Evolutionary conservation across 2,329 filamentous ascomycete genomes (phyloP), one percentile per base, ranked within the genome.

Genomic region (Aspergillus brunneoviolaceus): DNA sequence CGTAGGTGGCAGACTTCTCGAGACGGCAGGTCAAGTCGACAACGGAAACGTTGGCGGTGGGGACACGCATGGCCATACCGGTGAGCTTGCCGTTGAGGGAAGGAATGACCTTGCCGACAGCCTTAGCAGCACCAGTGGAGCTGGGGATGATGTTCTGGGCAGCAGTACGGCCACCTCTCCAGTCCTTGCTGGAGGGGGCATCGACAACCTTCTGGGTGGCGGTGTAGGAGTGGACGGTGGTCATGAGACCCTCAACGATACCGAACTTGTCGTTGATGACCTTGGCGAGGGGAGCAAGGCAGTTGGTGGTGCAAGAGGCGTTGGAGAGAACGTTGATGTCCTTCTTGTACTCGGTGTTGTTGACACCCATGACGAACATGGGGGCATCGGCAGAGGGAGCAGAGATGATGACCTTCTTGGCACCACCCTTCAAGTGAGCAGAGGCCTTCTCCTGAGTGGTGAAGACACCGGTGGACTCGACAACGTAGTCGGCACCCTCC

Each of bases 291-390:
- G 95, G 95, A 81, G 95, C 95, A 82, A 99, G 84, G 89, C 95
- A 98, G 91, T 99, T 99, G 87, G 95, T 98, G 81, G 95, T 99
- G 92, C 95, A 98, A 73, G 95, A 98, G 74, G 95, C 95, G 86
- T 99, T 99, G 84, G 95, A 98, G 84, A 98, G 91, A 80, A 99
- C 89, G 74, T 92, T 84, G 80, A 95, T 87, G 79, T 90, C 90
- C 79, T 89, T 88, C 81, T 91, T 94, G 89, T 98, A 98, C 74
- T 82, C 85, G 80, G 93, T 87, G 83, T 98, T 85, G 87, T 98
- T 99, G 85, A 99, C 95, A 79, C 95, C 95, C 89, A 97, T 96
- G 79, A 99, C 95, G 88, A 96, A 99, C 95, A 99, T 99, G 79
- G 94, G 94, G 76, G 95, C 95, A 84, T 99, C 95, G 58, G 78